Percentiles rank a stretch among this genome's conserved stretches.
These are phyloP conservation scores for Wickerhamomyces strasburgensis DNA, from an alignment of 805 yeast genomes.

Conservation along the genomic window DNA sequence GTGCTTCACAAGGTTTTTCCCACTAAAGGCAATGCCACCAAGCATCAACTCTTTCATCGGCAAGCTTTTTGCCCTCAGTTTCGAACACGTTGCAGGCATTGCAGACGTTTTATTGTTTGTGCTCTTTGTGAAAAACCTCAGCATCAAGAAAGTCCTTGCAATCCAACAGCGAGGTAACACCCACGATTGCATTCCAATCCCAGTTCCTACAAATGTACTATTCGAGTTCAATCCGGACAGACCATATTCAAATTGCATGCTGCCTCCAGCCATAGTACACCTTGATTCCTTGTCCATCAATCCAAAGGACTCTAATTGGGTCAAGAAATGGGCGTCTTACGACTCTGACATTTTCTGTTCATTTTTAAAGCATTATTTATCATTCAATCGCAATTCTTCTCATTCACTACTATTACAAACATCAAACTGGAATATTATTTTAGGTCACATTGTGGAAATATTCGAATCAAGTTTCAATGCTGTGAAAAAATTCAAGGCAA, in stretches of 20 bases:
- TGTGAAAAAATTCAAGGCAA: slow-evolving; percentile 16
- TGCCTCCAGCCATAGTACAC: slow-evolving; percentile 29
- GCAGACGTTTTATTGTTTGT: slow-evolving; percentile 50
- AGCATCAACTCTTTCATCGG: slow-evolving; percentile 45
- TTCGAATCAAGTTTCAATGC: slow-evolving; percentile 18
- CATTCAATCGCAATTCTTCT: no score
- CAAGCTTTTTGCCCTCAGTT: slow-evolving; percentile 54
- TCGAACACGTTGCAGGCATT: slow-evolving; percentile 43
- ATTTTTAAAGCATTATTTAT: slow-evolving; percentile 54
- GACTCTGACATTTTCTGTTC: slow-evolving; percentile 58
- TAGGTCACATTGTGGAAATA: slow-evolving; percentile 20
- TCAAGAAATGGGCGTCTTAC: slow-evolving; percentile 51
- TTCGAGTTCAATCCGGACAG: no score
- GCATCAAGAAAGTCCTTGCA: slow-evolving; percentile 28
- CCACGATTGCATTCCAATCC: background rate
- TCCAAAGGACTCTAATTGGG: slow-evolving; percentile 56
- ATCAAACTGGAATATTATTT: no score
- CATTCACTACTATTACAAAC: no score
- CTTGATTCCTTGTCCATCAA: slow-evolving; percentile 35
- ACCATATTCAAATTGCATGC: slow-evolving; percentile 31
- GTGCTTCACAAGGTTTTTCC: slow-evolving; percentile 13
- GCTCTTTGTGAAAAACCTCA: slow-evolving; percentile 47
- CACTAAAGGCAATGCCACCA: slow-evolving; percentile 14
- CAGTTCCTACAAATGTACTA: slow-evolving; percentile 4
- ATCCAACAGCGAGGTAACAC: background rate